Base-by-base conservation (phyloP, 257 asterid species). In the Primulina huaijiensis region DNA sequence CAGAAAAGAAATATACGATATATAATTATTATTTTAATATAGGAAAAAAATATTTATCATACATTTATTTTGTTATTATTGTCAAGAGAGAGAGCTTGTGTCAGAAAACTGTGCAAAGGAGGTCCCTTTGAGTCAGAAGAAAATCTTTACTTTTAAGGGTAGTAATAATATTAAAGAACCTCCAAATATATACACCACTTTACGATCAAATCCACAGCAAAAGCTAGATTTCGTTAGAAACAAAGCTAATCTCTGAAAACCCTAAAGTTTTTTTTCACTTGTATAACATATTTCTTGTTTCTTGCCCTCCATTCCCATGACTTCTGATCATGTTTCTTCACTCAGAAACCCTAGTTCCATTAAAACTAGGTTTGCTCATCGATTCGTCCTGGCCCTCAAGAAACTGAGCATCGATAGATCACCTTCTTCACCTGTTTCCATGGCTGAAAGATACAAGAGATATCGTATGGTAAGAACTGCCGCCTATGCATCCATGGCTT, bases 121-220 rank as follows among this genome's bases (percentile, higher is more conserved):
- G 87, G 84, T 65, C 80, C 85, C 86, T 88, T 80, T 77, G 83
- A 85, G 95, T 91, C 97, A 85, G 92, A 89, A 85, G 56, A 70
- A 90, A 85, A 82, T 82, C 87, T 82, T 75, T 29, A 62, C 71
- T 53, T 72, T 46, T 46, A 46, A 46, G 56, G 19, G 56, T 46
- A 16, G 56, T 14, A 46, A 46, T 46, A 16, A 46, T 16, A 46
- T 14, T 16, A 46, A 16, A 46, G 56, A 7, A 14, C 56, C 56
- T 7, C 17, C 53, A 43, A 43, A 11, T 43, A 11, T 16, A 16
- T 4, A 46, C 1, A 46, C n/a, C 5, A 46, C 19, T 46, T 46
- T 46, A 14, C 4, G 20, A 46, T 46, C 56, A 16, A 11, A 43
- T 43, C 50, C 50, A 40, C 16, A 2, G 16, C 0, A 40, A 43